A percentile compares a stretch with the other conserved stretches of the same genome.
Conservation (phyloP, 192 early-diverging fungal species). For the Gigaspora rosea region DNA sequence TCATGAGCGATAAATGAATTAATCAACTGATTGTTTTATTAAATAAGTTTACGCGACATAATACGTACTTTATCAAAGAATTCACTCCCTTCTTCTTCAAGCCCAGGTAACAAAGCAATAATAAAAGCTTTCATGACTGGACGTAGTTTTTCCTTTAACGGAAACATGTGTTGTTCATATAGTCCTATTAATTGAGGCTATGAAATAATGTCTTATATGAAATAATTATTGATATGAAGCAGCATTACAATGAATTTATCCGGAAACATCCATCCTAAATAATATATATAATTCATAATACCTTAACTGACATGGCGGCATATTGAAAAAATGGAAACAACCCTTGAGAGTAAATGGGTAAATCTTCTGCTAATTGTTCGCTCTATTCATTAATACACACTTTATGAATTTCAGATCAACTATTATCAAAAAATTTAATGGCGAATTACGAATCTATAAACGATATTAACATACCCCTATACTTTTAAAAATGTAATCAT, state of each 20-base stretch:
- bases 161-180: conserved; percentile 75
- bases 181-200: conserved; percentile 80
- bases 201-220: neutral
- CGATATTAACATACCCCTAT: conserved; percentile 59
- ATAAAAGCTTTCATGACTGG: conserved; percentile 79
- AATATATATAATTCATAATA: conserved; percentile 35
- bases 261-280: neutral
- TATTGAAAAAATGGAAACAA: conserved; percentile 90
- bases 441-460: neutral
- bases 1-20: neutral
- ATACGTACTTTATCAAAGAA: conserved; percentile 70
- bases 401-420: conserved; percentile 1
- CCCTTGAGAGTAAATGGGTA: conserved; percentile 85
- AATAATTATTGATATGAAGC: neutral
- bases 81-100: conserved; percentile 91
- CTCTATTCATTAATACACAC: conserved; percentile 43
- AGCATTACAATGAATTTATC: neutral
- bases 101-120: conserved; percentile 76
- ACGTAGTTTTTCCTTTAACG: conserved; percentile 67
- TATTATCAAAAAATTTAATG: neutral
- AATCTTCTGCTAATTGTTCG: conserved; percentile 77
- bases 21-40: neutral
- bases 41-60: neutral
- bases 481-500: conserved; percentile 72
- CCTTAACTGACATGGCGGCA: conserved; percentile 78